Evolutionary conservation across 192 early-diverging fungal genomes (phyloP), one percentile per base, ranked within the genome.

Genomic region (Borealophlyctis nickersoniae): DNA sequence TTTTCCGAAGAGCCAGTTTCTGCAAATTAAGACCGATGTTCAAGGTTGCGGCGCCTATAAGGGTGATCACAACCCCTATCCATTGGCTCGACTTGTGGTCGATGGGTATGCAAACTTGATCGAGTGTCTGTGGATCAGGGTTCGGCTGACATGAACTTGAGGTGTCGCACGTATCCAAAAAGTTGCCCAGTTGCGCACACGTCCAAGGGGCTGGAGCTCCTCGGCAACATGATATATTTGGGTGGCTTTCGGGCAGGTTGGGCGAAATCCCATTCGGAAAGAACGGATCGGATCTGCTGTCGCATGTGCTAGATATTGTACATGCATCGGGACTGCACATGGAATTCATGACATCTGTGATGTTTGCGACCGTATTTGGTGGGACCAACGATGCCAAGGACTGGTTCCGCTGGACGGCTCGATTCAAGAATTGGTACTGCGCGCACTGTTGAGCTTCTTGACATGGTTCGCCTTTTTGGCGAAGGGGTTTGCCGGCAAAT

Each of bases 11-110:
- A 0, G 88, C 90, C 22, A 88, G 81, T 55, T 92, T 92, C 70
- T 92, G 90, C 62, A 90, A 64, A 59, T 92, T 92, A 26, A 92
- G 71, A n/a, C 90, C 90, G 52, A 92, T 71, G 65, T 92, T 92
- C 35, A 84, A 72, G 9, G 81, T 79, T 9, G 84, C 80, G 4
- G 85, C 85, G 30, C 87, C 86, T 27, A 88, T 71, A 27, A 92
- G 63, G 7, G 79, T 81, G 53, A 92, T 71, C 27, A 92, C 70
- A 32, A 92, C 81, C 30, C 90, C 90, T 23, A 92, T 87, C 88
- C 88, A 90, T 24, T 68, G 61, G 16, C 54, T 73, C 33, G 55
- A 57, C 39, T 45, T 45, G 9, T 45, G 39, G 19, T 45, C 39
- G 9, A 45, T 13, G 7, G 39, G 39, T 13, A 45, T 19, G 39